Evolutionary conservation across 1,139 yeast genomes (phyloP), one percentile per base, ranked within the genome.

Genomic region (Eremothecium coryli): DNA sequence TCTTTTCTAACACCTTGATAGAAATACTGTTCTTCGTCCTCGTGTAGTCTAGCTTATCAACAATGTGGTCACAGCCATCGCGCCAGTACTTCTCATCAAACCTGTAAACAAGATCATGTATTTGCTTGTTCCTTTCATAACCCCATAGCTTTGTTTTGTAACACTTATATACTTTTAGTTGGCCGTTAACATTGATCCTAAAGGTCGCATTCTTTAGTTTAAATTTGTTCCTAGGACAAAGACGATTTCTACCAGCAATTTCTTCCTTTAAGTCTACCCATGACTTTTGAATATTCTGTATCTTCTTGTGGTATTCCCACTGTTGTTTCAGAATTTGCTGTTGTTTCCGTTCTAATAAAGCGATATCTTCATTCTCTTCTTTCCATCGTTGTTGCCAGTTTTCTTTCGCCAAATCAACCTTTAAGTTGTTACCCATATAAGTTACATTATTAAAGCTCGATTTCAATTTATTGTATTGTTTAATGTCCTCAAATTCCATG

Each of bases 111-210:
- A 86, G 64, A 45, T 79, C 90, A 29, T 71, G 67, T 1, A 68
- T 54, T 2, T 70, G 64, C 46, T 71, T 76, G 44, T 72, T 70
- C 60, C 82, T 79, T 45, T 81, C 88, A 40, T 75, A 66, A 7
- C 97, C 97, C 98, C 98, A 90, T 29, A 90, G 66, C 50, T 85
- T 85, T 17, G 78, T 75, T 60, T 82, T 82, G 48, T 67, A 69
- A 42, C 77, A 65, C 48, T 73, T 73, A 39, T 77, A 60, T 5
- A 65, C 65, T 50, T 76, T 75, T 34, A 76, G 62, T 14, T 70
- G 70, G 4, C 85, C 82, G 45, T 76, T 72, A 21, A 78, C 68
- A 35, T 70, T 61, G 3, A 81, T 69, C 42, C 96, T 66, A 42
- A 82, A 64, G 0, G 93, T 79, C 47, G 78, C 71, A 38, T 65